phyloP scores from a whole-genome alignment of 2,329 filamentous ascomycete genomes.

The Byssochlamys sp. region DNA sequence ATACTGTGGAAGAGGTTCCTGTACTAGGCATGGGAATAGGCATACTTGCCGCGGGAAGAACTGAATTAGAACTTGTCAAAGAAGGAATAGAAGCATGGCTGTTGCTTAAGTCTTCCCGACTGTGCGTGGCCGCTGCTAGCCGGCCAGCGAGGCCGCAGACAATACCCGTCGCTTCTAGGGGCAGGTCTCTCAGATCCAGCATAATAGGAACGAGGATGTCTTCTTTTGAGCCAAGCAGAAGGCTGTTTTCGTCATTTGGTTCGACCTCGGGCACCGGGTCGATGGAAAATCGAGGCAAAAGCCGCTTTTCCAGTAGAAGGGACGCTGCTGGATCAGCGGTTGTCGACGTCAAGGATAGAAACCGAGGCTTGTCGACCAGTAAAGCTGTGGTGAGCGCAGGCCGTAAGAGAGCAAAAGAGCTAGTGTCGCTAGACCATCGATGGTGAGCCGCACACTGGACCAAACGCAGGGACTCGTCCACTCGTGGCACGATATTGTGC shows the following conservation, averaged over 20 bases:
- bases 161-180: conserved; percentile 83
- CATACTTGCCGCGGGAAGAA: not conserved
- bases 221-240: conserved; percentile 62
- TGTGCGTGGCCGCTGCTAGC: conserved; percentile 62
- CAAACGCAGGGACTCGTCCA: conserved; percentile 60
- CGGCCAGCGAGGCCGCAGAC: conserved; percentile 85
- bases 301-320: conserved; percentile 35
- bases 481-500: conserved; percentile 62
- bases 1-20: not conserved
- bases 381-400: conserved; percentile 29
- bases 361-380: conserved; percentile 36
- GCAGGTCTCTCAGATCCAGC: conserved; percentile 69
- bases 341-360: conserved; percentile 40
- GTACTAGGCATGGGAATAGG: not conserved
- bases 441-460: conserved; percentile 68
- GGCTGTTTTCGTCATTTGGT: conserved; percentile 44
- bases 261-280: conserved; percentile 33
- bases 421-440: conserved; percentile 31
- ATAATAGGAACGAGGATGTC: conserved; percentile 75
- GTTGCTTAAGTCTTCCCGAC: conserved; percentile 26
- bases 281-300: conserved; percentile 61
- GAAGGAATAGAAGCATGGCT: conserved; percentile 10
- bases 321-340: conserved; percentile 37
- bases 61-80: conserved; percentile 1
- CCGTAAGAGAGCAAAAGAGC: conserved; percentile 30